Conservation (phyloP, 257 asterid species). For the Perilla frutescens region DNA sequence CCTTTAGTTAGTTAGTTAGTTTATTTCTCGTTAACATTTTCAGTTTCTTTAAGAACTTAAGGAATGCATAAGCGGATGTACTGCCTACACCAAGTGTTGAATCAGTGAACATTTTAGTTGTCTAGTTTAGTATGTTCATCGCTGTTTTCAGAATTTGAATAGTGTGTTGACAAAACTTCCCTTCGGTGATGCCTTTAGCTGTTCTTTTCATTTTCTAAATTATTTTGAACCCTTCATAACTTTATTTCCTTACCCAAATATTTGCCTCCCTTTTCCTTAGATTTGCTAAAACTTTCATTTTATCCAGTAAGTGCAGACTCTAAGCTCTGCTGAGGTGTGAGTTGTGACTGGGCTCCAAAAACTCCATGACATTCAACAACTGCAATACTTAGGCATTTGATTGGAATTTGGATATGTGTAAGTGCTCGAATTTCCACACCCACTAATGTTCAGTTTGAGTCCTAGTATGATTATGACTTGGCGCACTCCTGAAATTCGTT, state of each 20-base stretch:
- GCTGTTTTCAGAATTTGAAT: not conserved
- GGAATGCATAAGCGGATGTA: not conserved
- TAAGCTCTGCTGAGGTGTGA: slow-evolving; percentile 21
- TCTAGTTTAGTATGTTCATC: not conserved
- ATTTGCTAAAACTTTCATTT: not conserved
- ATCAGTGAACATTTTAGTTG: not conserved
- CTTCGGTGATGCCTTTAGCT: slow-evolving; percentile 3
- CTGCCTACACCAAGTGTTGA: not conserved
- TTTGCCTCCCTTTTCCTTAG: not conserved
- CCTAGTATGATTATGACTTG: slow-evolving; percentile 1
- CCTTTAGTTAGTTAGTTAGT: not conserved
- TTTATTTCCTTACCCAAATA: not conserved
- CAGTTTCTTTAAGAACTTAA: not conserved
- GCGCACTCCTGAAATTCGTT: not conserved
- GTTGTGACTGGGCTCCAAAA: slow-evolving; percentile 5
- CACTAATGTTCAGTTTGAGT: not conserved
- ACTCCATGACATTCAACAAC: slow-evolving; percentile 1
- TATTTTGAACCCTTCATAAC: not conserved
- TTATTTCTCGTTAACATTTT: not conserved
- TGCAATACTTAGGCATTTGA: slow-evolving; percentile 4
- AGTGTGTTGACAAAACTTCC: not conserved
- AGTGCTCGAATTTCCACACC: not conserved
- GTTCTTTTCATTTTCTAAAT: not conserved
- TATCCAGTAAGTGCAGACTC: slow-evolving; percentile 4
- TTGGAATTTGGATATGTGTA: not conserved